Base-by-base conservation (phyloP, 1,284 basidiomycete species). In the Ganoderma lingzhi region DNA sequence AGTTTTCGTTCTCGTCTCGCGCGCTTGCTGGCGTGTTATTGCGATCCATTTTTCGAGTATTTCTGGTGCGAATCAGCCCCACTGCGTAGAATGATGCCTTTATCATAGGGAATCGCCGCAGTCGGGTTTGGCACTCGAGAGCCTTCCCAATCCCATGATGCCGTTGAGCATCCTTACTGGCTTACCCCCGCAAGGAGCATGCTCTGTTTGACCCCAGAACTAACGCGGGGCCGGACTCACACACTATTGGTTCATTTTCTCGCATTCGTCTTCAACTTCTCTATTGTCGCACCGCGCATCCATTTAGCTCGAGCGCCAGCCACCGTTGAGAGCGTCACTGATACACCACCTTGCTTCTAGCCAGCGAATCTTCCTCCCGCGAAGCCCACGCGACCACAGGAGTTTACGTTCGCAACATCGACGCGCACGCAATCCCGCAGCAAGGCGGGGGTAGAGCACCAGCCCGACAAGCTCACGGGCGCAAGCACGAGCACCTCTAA, bases 331-430 rank as follows among this genome's bases (percentile, higher is more conserved):
- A 68, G 45, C 64, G 68, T 67, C 68, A 63, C 72, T 73, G 65
- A 73, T 69, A 44, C 39, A 9, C 39, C 39, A 9, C 45, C 32
- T 19, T 66, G 67, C 70, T 73, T 74, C 70, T 73, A 75, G 74
- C 12, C 70, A 35, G 64, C 70, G 80, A 79, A 74, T 69, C 75
- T 76, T 70, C 76, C 75, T 58, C 75, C 79, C 74, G 76, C 80
- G 75, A 80, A 83, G 76, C 80, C 81, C 63, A 89, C 87, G 65
- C 82, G 81, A 73, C 83, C 87, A 66, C 79, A 82, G 51, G 85
- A 80, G 71, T 88, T 88, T 79, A 84, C 82, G 64, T 88, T 90
- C 73, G 81, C 82, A 32, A 76, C 83, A 2, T 85, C 85, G 19
- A 80, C 81, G 56, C 83, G 86, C 61, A 72, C 84, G 64, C 82